Percentiles rank a stretch among this genome's conserved stretches.
These are phyloP conservation scores for Paraphaeosphaeria minitans DNA, from an alignment of 2,329 filamentous ascomycete genomes.

Conservation along the genomic window DNA sequence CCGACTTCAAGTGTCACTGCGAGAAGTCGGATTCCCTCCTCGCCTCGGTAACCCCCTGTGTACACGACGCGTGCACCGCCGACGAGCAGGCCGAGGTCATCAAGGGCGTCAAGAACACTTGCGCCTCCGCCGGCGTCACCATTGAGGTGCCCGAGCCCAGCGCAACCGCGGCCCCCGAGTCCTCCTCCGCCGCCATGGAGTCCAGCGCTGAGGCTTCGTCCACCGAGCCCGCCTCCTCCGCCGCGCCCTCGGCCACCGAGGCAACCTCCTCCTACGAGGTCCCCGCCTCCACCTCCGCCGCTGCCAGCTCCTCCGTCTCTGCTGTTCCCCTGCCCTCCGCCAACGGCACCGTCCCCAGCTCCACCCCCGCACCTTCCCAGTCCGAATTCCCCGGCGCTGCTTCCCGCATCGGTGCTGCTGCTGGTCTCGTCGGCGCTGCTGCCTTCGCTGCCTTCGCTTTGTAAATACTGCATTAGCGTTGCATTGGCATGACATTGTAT, in stretches of 20 bases:
- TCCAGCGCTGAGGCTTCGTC: constrained; percentile 11
- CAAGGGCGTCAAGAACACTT: constrained; percentile 38
- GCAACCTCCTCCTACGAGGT: constrained; percentile 14
- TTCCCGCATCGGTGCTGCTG: constrained; percentile 39
- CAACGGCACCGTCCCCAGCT: constrained; percentile 17
- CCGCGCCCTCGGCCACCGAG: constrained; percentile 17
- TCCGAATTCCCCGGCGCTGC: constrained; percentile 44
- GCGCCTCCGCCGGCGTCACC: constrained; percentile 37
- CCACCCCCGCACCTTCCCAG: constrained; percentile 20
- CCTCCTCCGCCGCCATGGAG: constrained; percentile 15
- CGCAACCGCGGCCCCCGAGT: constrained; percentile 14
- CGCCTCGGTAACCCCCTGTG: constrained; percentile 52
- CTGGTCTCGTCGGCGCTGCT: constrained; percentile 41
- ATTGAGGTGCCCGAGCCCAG: constrained; percentile 32
- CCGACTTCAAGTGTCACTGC: constrained; percentile 59
- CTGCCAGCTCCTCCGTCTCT: constrained; percentile 11
- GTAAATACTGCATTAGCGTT: constrained; percentile 26
- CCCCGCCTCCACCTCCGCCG: constrained; percentile 2
- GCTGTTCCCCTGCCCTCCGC: constrained; percentile 12
- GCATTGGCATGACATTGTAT: neutral
- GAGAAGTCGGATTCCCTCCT: constrained; percentile 51
- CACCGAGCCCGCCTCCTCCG: constrained; percentile 6
- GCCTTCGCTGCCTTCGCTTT: constrained; percentile 43
- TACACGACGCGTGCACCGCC: constrained; percentile 49
- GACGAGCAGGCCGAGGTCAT: constrained; percentile 44